Percentiles rank a stretch among this genome's conserved stretches.
Evolutionary conservation across 192 early-diverging fungal species (phyloP).

Genomic region (Entomortierella beljakovae): DNA sequence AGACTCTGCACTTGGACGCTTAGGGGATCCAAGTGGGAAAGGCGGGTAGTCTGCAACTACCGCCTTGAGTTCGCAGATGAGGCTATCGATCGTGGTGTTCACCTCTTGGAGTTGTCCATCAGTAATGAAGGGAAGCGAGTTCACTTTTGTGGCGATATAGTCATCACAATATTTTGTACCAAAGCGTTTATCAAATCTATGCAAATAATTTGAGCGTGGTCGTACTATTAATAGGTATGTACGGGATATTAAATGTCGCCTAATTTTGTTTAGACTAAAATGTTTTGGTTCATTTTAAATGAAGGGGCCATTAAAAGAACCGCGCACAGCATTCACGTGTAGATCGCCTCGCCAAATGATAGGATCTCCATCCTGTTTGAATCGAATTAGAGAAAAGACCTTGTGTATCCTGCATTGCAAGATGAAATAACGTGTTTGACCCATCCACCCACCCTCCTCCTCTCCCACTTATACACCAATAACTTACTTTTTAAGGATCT

Average conservation of each 20-base stretch:
- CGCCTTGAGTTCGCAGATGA: slow-evolving; percentile 36
- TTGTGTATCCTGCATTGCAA: too few relatives aligned
- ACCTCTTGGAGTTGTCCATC: slow-evolving; percentile 45
- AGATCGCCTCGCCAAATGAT: neutral
- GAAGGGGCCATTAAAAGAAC: neutral
- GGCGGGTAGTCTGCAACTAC: slow-evolving; percentile 36
- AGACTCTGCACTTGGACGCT: slow-evolving; percentile 12
- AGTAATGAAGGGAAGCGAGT: slow-evolving; percentile 56
- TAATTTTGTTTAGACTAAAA: neutral
- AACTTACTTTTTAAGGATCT: slow-evolving; percentile 74
- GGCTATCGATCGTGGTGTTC: slow-evolving; percentile 30
- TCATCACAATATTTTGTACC: slow-evolving; percentile 41
- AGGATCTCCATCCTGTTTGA: slow-evolving; percentile 1
- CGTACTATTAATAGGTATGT: neutral
- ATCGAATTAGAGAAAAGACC: neutral
- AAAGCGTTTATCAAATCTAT: slow-evolving; percentile 65
- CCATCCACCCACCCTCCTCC: neutral
- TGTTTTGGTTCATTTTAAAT: neutral
- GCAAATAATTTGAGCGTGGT: neutral
- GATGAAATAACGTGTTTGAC: neutral
- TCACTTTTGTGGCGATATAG: slow-evolving; percentile 65
- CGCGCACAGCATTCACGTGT: slow-evolving; percentile 18
- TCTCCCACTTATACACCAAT: too few relatives aligned
- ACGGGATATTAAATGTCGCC: too few relatives aligned
- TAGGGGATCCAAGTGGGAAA: slow-evolving; percentile 17